Percentiles rank a stretch among this genome's conserved stretches.
Evolutionary conservation across 306 rosid genomes (phyloP).

Genomic region (Malus fusca): DNA sequence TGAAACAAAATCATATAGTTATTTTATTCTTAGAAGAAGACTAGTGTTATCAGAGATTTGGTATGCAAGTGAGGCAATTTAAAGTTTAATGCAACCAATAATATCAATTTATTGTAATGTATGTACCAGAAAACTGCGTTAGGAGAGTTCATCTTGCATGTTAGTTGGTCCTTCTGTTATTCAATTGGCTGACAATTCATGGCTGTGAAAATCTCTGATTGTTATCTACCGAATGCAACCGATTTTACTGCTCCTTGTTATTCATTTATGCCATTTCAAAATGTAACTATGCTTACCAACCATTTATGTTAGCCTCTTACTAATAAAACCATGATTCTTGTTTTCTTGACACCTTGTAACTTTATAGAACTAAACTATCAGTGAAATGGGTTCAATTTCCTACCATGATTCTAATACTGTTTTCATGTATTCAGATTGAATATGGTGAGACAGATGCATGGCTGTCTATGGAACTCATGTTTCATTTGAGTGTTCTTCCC

Average conservation of each 20-base stretch:
- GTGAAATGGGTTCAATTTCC: neutral
- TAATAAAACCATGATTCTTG: neutral
- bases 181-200: neutral
- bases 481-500: constrained; percentile 91
- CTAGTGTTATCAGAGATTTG: neutral
- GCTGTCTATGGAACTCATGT: constrained; percentile 99
- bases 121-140: neutral
- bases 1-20: neutral
- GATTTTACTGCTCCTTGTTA: neutral
- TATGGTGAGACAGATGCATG: constrained; percentile 96
- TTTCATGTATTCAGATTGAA: constrained; percentile 59
- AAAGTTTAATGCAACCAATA: neutral
- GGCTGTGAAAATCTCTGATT: neutral
- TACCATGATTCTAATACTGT: constrained; percentile 12
- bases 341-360: neutral
- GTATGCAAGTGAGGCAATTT: neutral
- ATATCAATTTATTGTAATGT: neutral
- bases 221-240: neutral
- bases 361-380: neutral
- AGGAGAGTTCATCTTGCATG: neutral
- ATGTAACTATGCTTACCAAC: neutral
- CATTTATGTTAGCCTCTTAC: neutral
- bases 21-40: neutral
- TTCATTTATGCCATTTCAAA: neutral
- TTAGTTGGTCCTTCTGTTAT: neutral